A percentile compares a stretch with the other conserved stretches of the same genome.
Evolutionary conservation across 768 basidiomycete species (phyloP).

Genomic region (Leccinum obscurum): DNA sequence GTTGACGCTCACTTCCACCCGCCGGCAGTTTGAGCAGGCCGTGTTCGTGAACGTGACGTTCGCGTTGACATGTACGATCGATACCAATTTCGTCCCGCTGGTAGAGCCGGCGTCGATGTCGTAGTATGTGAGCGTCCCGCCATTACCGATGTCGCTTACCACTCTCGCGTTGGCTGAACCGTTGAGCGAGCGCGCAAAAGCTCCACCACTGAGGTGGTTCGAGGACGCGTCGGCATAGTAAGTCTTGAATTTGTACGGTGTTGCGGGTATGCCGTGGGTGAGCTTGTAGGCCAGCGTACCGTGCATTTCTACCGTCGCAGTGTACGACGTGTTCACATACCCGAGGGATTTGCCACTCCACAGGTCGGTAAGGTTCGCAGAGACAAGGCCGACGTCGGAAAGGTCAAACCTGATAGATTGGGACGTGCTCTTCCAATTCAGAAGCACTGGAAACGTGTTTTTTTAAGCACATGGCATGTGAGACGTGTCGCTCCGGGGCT

Average conservation of each 20-base stretch:
- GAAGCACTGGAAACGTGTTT: neutral
- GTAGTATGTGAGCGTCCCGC: constrained; percentile 8
- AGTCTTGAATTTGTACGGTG: neutral
- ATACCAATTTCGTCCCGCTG: constrained; percentile 1
- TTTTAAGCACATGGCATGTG: neutral
- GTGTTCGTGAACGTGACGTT: constrained; percentile 7
- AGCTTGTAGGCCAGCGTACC: constrained; percentile 9
- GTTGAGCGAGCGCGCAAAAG: neutral
- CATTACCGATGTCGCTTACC: neutral
- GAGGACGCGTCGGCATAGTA: constrained; percentile 3
- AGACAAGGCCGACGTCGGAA: constrained; percentile 4
- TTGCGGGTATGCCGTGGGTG: neutral
- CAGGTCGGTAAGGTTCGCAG: constrained; percentile 8
- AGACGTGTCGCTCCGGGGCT: neutral
- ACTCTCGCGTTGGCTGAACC: neutral
- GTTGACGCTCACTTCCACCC: constrained; percentile 10
- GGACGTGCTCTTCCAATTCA: constrained; percentile 5
- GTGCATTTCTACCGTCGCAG: constrained; percentile 1
- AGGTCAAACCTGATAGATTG: constrained; percentile 8
- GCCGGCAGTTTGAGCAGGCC: constrained; percentile 6
- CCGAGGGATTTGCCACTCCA: constrained; percentile 5
- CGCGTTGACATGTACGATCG: constrained; percentile 10
- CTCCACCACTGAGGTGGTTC: constrained; percentile 7
- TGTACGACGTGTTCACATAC: neutral
- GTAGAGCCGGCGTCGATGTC: constrained; percentile 6